Percentiles rank a stretch among this genome's conserved stretches.
Evolutionary conservation across 495 filamentous ascomycete species (phyloP).

Genomic region (Apiosordaria backusii): DNA sequence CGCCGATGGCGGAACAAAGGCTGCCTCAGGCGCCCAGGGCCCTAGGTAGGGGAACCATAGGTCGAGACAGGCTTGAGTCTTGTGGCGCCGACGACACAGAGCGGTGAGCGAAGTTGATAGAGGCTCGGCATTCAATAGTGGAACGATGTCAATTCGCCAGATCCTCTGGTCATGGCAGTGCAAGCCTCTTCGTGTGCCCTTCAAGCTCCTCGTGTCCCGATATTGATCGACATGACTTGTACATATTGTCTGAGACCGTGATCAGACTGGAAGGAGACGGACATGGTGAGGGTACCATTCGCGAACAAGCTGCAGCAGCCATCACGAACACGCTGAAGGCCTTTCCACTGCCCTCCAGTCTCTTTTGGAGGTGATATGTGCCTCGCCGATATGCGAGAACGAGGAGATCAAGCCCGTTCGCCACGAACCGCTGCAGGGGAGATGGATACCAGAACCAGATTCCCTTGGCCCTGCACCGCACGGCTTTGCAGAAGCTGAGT

Average conservation of each 20-base stretch:
- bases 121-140: neutral
- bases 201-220: neutral
- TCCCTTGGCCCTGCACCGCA: constrained; percentile 21
- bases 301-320: neutral
- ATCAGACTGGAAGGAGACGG: neutral
- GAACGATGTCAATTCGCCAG: neutral
- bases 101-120: neutral
- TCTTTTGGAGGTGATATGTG: neutral
- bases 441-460: constrained; percentile 5
- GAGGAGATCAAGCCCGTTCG: constrained; percentile 15
- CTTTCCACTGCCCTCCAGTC: neutral
- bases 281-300: neutral
- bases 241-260: neutral
- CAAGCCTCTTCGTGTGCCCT: neutral
- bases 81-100: neutral
- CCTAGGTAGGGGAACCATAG: too few relatives aligned
- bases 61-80: neutral
- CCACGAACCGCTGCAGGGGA: constrained; percentile 26
- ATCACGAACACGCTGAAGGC: neutral
- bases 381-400: constrained; percentile 1
- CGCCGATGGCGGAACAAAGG: neutral
- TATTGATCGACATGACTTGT: neutral
- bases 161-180: neutral
- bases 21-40: neutral
- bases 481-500: constrained; percentile 14